These are phyloP conservation scores for Bromus sterilis DNA, from an alignment of 176 grass and related monocot species.

Conservation along the genomic window DNA sequence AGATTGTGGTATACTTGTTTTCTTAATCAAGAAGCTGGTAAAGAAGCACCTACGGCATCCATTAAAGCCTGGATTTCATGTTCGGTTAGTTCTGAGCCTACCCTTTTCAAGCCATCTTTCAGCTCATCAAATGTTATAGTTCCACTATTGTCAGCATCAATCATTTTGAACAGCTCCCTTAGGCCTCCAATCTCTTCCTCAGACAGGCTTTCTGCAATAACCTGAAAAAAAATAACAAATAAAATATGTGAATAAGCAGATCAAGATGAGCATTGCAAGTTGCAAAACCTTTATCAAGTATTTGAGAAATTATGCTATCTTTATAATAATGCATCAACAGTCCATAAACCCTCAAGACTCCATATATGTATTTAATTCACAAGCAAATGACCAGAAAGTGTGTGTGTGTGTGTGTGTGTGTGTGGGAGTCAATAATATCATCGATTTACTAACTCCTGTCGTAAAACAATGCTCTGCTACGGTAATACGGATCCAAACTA, in stretches of 20 bases:
- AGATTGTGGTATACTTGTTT: neutral
- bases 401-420: too few species aligned
- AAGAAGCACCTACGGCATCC: constrained; percentile 60
- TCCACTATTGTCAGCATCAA: constrained; percentile 90
- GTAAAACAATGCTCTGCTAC: neutral
- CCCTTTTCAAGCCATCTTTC: constrained; percentile 92
- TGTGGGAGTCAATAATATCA: neutral
- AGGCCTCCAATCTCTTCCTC: constrained; percentile 99
- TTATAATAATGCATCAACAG: neutral
- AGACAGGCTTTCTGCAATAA: constrained; percentile 94
- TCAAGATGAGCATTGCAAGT: neutral
- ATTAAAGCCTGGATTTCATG: constrained; percentile 89
- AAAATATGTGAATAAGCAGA: neutral
- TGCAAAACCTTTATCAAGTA: neutral
- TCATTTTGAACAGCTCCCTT: constrained; percentile 98
- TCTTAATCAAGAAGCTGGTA: neutral
- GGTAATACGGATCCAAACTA: neutral
- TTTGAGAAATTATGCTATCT: neutral
- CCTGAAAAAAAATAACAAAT: constrained; percentile 39
- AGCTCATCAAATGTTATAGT: constrained; percentile 99
- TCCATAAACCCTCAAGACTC: neutral
- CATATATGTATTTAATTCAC: neutral
- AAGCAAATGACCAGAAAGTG: too few species aligned
- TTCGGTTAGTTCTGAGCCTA: constrained; percentile 91
- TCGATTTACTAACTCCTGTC: neutral